Conservation (phyloP, 2,329 filamentous ascomycete species). For the Aspergillus tamarii region DNA sequence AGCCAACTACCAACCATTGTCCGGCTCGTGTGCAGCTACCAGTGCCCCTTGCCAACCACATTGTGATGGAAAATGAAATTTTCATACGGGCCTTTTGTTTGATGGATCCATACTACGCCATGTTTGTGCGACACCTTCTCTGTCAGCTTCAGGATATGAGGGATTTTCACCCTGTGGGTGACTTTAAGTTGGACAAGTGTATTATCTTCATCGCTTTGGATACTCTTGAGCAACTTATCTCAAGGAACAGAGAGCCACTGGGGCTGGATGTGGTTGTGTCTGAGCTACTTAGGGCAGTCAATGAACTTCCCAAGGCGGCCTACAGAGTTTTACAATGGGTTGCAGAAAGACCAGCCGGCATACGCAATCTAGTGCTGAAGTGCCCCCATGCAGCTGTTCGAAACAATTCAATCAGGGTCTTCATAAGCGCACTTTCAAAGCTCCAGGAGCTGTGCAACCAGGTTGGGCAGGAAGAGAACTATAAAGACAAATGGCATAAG, state of each 20-base stretch:
- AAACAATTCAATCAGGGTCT: slow-evolving; percentile 52
- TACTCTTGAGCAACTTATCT: slow-evolving; percentile 76
- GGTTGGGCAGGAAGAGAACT: slow-evolving; percentile 26
- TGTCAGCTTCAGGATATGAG: slow-evolving; percentile 57
- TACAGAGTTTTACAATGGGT: slow-evolving; percentile 66
- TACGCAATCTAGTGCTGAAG: slow-evolving; percentile 68
- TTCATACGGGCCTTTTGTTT: slow-evolving; percentile 78
- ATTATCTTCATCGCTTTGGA: slow-evolving; percentile 50
- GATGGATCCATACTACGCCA: slow-evolving; percentile 71
- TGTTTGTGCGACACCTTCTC: slow-evolving; percentile 68
- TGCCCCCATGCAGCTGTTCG: slow-evolving; percentile 63
- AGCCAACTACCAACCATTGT: slow-evolving; percentile 51
- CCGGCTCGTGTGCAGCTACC: slow-evolving; percentile 53
- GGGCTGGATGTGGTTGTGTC: slow-evolving; percentile 62
- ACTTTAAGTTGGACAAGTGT: slow-evolving; percentile 50
- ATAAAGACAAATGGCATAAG: slow-evolving; percentile 29
- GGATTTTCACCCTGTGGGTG: slow-evolving; percentile 52
- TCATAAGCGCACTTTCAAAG: slow-evolving; percentile 57
- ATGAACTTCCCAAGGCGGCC: slow-evolving; percentile 59
- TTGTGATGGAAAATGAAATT: slow-evolving; percentile 71
- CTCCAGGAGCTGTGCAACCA: slow-evolving; percentile 51
- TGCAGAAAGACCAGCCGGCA: slow-evolving; percentile 54
- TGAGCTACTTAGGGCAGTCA: slow-evolving; percentile 56
- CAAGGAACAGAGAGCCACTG: slow-evolving; percentile 69
- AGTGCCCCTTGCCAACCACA: slow-evolving; percentile 53